These are phyloP conservation scores for Ceratobasidium sp. DNA, from an alignment of 1,284 basidiomycete genomes.

Conservation along the genomic window DNA sequence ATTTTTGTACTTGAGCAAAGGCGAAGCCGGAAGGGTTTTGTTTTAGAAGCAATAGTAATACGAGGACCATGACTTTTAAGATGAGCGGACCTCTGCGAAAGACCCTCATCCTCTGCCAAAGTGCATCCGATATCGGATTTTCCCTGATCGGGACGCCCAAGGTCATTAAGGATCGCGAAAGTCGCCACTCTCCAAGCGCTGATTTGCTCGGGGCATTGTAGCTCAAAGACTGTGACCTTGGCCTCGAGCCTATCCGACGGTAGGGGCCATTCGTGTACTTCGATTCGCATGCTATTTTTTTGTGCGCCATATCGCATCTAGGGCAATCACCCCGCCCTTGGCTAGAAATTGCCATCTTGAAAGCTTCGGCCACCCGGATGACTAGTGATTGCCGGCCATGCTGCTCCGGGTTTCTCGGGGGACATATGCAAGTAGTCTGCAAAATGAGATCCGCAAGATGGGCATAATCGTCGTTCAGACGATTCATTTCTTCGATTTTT, in stretches of 20 bases:
- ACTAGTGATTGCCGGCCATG: too few relatives aligned
- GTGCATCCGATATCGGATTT: not conserved
- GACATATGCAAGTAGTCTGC: not conserved
- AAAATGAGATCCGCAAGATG: slow-evolving; percentile 31
- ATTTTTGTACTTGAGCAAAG: not conserved
- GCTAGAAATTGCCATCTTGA: too few relatives aligned
- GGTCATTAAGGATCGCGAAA: slow-evolving; percentile 47
- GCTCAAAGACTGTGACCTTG: slow-evolving; percentile 56
- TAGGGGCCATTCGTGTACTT: slow-evolving; percentile 60
- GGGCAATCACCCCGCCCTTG: slow-evolving; percentile 42
- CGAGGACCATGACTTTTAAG: not conserved
- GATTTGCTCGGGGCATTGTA: slow-evolving; percentile 53
- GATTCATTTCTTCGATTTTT: slow-evolving; percentile 47
- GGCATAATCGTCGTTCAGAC: slow-evolving; percentile 35
- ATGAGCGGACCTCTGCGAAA: not conserved
- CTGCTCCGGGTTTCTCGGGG: not conserved
- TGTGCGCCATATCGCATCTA: slow-evolving; percentile 50
- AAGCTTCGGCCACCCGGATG: slow-evolving; percentile 34
- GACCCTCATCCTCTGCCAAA: not conserved
- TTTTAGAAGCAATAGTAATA: slow-evolving; percentile 23
- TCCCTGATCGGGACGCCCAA: not conserved
- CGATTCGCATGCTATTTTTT: slow-evolving; percentile 49
- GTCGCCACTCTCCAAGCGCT: slow-evolving; percentile 57
- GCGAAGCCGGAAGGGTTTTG: slow-evolving; percentile 33
- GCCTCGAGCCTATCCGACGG: slow-evolving; percentile 48